Evolutionary conservation across 2,329 filamentous ascomycete genomes (phyloP).

Genomic region (Amauroascus niger): DNA sequence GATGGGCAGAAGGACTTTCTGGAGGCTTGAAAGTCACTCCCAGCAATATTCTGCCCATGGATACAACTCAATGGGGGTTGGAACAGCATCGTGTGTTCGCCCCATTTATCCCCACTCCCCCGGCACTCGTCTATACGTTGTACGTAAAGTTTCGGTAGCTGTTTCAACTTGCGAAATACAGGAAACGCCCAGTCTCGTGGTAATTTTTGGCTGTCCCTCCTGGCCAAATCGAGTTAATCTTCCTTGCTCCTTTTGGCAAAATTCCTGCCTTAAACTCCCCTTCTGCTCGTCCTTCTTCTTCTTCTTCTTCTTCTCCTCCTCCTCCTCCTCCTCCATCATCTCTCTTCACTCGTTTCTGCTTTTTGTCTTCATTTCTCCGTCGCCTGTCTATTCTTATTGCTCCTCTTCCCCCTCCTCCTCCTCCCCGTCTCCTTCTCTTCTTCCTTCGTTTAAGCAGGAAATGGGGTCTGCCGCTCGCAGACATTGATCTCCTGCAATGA

Average conservation of each 20-base stretch:
- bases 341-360: neutral
- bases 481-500: constrained; percentile 17
- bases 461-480: constrained; percentile 10
- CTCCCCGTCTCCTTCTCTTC: neutral
- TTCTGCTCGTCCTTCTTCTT: too few relatives aligned
- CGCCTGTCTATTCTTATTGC: neutral
- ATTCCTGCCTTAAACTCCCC: neutral
- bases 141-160: neutral
- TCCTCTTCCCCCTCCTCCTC: neutral
- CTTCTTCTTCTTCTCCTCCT: too few relatives aligned
- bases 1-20: neutral
- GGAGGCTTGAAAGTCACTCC: neutral
- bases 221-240: neutral
- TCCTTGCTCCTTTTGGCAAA: neutral
- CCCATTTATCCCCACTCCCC: neutral
- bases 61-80: neutral
- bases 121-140: too few relatives aligned
- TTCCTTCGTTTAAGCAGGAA: constrained; percentile 8
- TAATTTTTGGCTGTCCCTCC: neutral
- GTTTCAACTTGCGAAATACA: neutral
- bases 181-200: neutral
- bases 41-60: neutral
- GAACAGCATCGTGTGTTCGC: neutral
- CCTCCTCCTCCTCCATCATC: too few relatives aligned
- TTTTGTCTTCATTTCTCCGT: neutral